Evolutionary conservation across 495 filamentous ascomycete genomes (phyloP).

Genomic region (Penicillium cosmopolitanum): DNA sequence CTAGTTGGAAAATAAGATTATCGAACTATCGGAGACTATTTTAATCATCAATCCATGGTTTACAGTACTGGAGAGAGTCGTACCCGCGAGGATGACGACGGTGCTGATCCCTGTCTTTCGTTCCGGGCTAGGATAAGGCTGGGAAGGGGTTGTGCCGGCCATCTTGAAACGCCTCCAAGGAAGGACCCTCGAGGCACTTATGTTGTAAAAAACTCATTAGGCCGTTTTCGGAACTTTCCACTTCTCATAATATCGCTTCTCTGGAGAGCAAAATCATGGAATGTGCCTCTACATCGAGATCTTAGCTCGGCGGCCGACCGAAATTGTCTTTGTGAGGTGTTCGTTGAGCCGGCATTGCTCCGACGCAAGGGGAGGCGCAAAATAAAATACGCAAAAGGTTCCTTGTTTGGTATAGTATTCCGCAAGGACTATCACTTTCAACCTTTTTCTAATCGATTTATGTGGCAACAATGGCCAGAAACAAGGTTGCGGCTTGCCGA

Average conservation of each 20-base stretch:
- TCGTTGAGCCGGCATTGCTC: constrained; percentile 25
- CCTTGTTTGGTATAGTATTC: constrained; percentile 2
- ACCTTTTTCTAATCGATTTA: background rate
- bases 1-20: background rate
- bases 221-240: background rate
- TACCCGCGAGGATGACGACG: background rate
- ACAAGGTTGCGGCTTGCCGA: background rate
- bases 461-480: constrained; percentile 1
- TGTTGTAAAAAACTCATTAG: background rate
- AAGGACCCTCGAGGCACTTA: background rate
- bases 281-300: constrained; percentile 12
- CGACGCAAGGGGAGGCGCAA: constrained; percentile 32
- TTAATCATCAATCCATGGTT: background rate
- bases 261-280: constrained; percentile 3
- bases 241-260: background rate
- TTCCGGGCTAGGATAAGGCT: background rate
- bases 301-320: constrained; percentile 3
- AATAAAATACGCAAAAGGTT: constrained; percentile 10
- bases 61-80: background rate
- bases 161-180: background rate
- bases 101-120: background rate
- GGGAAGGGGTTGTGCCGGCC: background rate
- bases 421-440: constrained; percentile 15
- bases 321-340: constrained; percentile 16
- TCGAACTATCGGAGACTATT: background rate